Evolutionary conservation across 345 rosid species (phyloP).

Genomic region (Hypericum perforatum): DNA sequence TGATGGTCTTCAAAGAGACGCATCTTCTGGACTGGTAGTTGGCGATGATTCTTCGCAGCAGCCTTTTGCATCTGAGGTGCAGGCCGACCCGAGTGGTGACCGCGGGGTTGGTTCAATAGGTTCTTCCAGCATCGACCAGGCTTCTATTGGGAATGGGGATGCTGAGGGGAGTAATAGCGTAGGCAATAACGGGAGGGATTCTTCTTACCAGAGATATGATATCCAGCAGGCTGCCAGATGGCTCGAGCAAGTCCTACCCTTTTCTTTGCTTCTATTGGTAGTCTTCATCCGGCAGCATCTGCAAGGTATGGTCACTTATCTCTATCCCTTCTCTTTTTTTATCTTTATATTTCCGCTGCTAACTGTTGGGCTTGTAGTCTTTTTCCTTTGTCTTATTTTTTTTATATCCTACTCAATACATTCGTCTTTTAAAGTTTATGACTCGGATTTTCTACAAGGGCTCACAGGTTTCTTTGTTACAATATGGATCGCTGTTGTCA

Average conservation of each 20-base stretch:
- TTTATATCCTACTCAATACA: too few relatives aligned
- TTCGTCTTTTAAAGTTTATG: slow-evolving; percentile 10
- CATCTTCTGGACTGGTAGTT: slow-evolving; percentile 35
- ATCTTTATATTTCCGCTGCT: too few relatives aligned
- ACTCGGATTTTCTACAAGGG: slow-evolving; percentile 18
- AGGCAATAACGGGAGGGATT: slow-evolving; percentile 50
- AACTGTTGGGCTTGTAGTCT: not conserved
- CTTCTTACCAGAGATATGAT: slow-evolving; percentile 95
- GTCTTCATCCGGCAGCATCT: slow-evolving; percentile 98
- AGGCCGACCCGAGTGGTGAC: slow-evolving; percentile 38
- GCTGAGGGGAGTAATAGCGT: slow-evolving; percentile 44
- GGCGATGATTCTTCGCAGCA: slow-evolving; percentile 30
- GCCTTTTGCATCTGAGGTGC: slow-evolving; percentile 20
- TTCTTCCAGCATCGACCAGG: slow-evolving; percentile 18
- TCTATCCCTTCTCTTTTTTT: not conserved
- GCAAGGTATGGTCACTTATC: slow-evolving; percentile 49
- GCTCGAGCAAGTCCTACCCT: slow-evolving; percentile 97
- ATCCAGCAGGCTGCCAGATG: slow-evolving; percentile 99
- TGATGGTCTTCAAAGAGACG: slow-evolving; percentile 36
- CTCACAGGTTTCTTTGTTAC: slow-evolving; percentile 88
- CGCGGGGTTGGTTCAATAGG: slow-evolving; percentile 30
- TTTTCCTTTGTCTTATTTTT: not conserved
- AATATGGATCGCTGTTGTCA: slow-evolving; percentile 92
- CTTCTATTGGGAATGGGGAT: slow-evolving; percentile 33
- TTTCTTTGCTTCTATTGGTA: slow-evolving; percentile 89